These are phyloP conservation scores for Paecilomyces fulvus DNA, from an alignment of 2,329 filamentous ascomycete genomes.

Conservation along the genomic window DNA sequence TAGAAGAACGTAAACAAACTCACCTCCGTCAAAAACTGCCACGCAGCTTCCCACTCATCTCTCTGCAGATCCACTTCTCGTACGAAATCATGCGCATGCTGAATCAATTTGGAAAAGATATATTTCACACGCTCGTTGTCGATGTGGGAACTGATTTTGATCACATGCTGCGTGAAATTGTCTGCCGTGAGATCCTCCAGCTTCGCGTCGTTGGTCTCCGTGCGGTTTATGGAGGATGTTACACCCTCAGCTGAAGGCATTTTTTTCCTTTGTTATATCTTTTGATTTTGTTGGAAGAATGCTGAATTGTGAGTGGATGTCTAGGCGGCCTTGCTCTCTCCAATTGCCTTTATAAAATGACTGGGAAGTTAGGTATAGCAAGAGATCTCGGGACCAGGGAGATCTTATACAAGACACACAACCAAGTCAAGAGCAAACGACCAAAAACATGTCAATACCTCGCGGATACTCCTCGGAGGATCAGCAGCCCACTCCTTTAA, in stretches of 20 bases:
- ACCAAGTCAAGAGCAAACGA: neutral
- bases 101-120: conserved; percentile 5
- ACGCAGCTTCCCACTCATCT: conserved; percentile 8
- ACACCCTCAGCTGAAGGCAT: neutral
- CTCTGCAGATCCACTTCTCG: conserved; percentile 6
- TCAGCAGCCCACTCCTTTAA: neutral
- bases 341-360: neutral
- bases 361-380: neutral
- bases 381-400: neutral
- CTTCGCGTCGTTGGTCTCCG: neutral
- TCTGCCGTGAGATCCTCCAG: conserved; percentile 6
- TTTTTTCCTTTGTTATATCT: neutral
- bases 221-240: neutral
- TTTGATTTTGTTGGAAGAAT: neutral
- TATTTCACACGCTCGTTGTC: conserved; percentile 5
- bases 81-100: conserved; percentile 5
- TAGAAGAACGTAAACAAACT: neutral
- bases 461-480: neutral
- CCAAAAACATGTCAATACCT: neutral
- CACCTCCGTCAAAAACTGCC: conserved; percentile 8
- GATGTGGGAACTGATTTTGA: conserved; percentile 8
- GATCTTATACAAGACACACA: neutral
- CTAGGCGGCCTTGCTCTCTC: neutral
- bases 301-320: neutral
- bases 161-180: conserved; percentile 7